Evolutionary conservation across 345 rosid species (phyloP).

Genomic region (Dipteronia dyeriana): DNA sequence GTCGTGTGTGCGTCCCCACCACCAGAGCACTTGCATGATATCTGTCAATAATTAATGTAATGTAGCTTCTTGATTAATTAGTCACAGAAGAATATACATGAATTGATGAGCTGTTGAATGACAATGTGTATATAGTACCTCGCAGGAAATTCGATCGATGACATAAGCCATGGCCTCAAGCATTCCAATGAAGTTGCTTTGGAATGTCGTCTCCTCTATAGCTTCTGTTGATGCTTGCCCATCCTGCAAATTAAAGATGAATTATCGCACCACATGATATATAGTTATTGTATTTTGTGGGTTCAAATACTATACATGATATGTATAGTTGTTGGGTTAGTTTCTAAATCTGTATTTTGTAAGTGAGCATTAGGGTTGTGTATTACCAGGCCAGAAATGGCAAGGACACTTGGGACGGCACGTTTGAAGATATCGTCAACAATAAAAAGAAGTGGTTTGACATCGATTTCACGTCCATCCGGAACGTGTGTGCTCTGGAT

Average conservation of each 20-base stretch:
- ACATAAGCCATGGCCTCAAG: conserved; percentile 50
- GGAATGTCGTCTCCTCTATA: conserved; percentile 45
- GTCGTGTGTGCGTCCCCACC: conserved; percentile 63
- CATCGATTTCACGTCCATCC: conserved; percentile 57
- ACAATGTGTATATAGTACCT: conserved; percentile 37
- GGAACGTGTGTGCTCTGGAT: conserved; percentile 62
- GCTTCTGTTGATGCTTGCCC: conserved; percentile 17
- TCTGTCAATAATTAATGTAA: conserved; percentile 33
- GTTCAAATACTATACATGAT: too few species aligned
- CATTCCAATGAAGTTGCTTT: conserved; percentile 18
- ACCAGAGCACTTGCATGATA: conserved; percentile 58
- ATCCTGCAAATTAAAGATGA: conserved; percentile 14
- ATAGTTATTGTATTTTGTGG: not conserved
- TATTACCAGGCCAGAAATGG: conserved; percentile 35
- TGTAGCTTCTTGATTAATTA: conserved; percentile 5
- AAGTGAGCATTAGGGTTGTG: not conserved
- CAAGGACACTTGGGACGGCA: conserved; percentile 41
- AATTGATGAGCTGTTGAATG: not conserved
- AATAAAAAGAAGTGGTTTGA: conserved; percentile 59
- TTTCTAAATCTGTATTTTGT: too few species aligned
- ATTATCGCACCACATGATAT: not conserved
- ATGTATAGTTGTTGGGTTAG: too few species aligned
- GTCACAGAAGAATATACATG: not conserved
- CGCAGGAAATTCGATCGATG: conserved; percentile 66
- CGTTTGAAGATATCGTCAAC: conserved; percentile 70